Evolutionary conservation across 148 eudicot species (phyloP).

Genomic region (Silene uniflora): DNA sequence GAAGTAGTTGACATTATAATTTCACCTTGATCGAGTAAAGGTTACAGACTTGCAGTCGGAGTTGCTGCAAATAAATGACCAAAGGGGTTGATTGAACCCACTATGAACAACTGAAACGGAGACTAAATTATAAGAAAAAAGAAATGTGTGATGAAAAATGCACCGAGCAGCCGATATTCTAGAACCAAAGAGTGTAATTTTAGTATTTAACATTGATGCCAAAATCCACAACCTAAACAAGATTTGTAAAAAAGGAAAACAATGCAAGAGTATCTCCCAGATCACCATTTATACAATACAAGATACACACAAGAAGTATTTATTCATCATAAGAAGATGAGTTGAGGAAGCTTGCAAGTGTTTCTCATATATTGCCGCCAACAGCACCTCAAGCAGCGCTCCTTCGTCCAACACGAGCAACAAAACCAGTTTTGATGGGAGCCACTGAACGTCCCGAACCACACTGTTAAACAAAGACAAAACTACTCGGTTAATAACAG

Average conservation of each 20-base stretch:
- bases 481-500: too few species aligned
- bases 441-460: constrained; percentile 30
- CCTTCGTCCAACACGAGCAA: constrained; percentile 32
- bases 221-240: too few species aligned
- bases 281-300: not conserved
- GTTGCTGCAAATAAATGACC: too few species aligned
- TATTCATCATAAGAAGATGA: not conserved
- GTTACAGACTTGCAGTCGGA: too few species aligned
- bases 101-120: too few species aligned
- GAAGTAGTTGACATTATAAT: too few species aligned
- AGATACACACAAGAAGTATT: not conserved
- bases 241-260: not conserved
- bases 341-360: not conserved
- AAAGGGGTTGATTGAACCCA: too few species aligned
- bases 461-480: constrained; percentile 20
- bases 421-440: constrained; percentile 20
- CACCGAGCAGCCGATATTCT: not conserved
- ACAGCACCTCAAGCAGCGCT: not conserved
- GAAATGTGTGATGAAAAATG: not conserved
- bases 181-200: not conserved
- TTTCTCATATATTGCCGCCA: not conserved
- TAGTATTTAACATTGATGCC: not conserved
- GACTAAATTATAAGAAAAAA: not conserved
- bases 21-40: too few species aligned
- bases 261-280: not conserved